Conservation (phyloP, 2,329 filamentous ascomycete species). For the Calycina marina region DNA sequence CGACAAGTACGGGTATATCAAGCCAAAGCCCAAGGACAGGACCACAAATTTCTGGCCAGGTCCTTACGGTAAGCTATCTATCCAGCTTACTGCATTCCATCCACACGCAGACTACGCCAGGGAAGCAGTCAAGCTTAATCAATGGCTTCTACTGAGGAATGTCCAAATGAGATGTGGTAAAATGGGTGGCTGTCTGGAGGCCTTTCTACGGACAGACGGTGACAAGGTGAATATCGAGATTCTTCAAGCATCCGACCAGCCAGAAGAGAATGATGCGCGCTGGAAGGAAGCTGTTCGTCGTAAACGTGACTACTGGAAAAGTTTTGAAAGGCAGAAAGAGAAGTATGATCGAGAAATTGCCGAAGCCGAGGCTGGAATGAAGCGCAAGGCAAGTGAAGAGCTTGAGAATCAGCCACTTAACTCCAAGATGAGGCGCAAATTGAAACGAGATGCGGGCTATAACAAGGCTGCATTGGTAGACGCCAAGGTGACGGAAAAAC, state of each 20-base stretch:
- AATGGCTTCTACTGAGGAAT: constrained; percentile 56
- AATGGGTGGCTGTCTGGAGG: constrained; percentile 48
- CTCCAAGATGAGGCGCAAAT: constrained; percentile 16
- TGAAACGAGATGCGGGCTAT: constrained; percentile 19
- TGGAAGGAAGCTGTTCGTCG: constrained; percentile 45
- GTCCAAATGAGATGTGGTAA: constrained; percentile 50
- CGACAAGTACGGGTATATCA: constrained; percentile 40
- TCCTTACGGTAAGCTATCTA: constrained; percentile 55
- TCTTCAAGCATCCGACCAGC: constrained; percentile 28
- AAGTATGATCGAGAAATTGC: constrained; percentile 24
- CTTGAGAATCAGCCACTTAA: constrained; percentile 8
- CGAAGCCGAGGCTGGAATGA: constrained; percentile 16
- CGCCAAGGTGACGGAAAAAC: constrained; percentile 17
- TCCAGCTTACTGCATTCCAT: constrained; percentile 59
- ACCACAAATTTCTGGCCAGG: constrained; percentile 47
- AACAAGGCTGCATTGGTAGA: constrained; percentile 18
- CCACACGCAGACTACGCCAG: constrained; percentile 48
- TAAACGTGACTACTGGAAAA: constrained; percentile 43
- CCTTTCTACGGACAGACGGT: constrained; percentile 50
- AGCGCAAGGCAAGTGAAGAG: constrained; percentile 11
- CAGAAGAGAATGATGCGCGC: constrained; percentile 30
- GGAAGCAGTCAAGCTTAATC: constrained; percentile 37
- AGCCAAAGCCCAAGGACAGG: constrained; percentile 19
- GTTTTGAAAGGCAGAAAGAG: constrained; percentile 27
- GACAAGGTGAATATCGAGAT: constrained; percentile 42